A percentile compares a stretch with the other conserved stretches of the same genome.
Evolutionary conservation across 1,284 basidiomycete species (phyloP).

Genomic region (Phellopilus nigrolimitatus): DNA sequence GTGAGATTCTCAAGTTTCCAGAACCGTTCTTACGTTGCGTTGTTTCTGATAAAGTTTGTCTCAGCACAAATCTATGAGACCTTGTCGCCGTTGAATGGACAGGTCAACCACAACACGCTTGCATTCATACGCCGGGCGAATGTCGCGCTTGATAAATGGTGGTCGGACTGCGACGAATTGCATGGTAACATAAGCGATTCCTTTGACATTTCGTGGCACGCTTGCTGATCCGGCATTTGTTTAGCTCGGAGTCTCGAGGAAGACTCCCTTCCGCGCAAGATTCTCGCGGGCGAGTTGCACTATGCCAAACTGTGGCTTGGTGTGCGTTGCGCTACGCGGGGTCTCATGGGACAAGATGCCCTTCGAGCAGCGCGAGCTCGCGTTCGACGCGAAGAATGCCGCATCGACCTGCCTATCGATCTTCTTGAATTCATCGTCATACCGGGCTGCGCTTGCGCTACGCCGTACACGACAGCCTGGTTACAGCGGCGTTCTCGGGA

Average conservation of each 20-base stretch:
- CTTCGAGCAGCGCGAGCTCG: constrained; percentile 88
- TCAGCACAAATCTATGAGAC: constrained; percentile 88
- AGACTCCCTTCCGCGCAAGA: constrained; percentile 77
- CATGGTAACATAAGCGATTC: constrained; percentile 42
- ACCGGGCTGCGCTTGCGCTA: constrained; percentile 79
- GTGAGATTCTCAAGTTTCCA: constrained; percentile 36
- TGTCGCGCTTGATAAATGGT: constrained; percentile 84
- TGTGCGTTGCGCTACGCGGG: constrained; percentile 86
- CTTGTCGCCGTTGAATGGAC: constrained; percentile 78
- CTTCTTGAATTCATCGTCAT: constrained; percentile 73
- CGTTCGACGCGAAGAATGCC: constrained; percentile 90
- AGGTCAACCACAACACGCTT: constrained; percentile 80
- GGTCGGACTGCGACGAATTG: constrained; percentile 78
- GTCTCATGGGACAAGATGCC: constrained; percentile 94
- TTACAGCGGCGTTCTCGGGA: constrained; percentile 88
- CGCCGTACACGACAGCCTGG: constrained; percentile 89
- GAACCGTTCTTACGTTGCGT: not conserved
- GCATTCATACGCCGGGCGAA: constrained; percentile 84
- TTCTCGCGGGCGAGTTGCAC: constrained; percentile 82
- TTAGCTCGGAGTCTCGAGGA: constrained; percentile 77
- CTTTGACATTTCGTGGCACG: not conserved
- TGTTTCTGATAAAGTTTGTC: constrained; percentile 3
- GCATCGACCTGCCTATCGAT: constrained; percentile 80
- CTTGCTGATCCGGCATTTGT: constrained; percentile 7
- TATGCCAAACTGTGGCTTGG: constrained; percentile 92